Evolutionary conservation across 1,139 yeast genomes (phyloP), one percentile per base, ranked within the genome.

Genomic region (Yueomyces sp.): DNA sequence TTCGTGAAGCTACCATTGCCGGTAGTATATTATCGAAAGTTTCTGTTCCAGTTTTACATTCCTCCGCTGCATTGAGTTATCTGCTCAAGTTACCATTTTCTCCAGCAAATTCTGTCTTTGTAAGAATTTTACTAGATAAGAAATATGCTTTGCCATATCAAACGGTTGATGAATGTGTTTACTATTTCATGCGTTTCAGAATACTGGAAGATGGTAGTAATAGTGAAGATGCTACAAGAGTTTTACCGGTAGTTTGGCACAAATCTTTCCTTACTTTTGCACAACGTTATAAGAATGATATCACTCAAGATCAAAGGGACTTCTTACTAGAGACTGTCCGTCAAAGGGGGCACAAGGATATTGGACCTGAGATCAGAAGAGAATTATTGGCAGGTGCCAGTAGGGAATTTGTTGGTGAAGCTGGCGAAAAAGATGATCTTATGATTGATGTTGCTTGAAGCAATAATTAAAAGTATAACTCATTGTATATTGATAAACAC

Each of bases 131-230:
- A 47, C 70, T 93, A 41, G 97, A 93, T 62, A 91, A 93, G 68
- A 89, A 86, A 63, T 91, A 93, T 57, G 97, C 99, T 1, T 70
- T 91, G 49, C 99, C 98, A 35, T 91, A 87, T 64, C 96, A 89
- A 67, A 93, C 95, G 2, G 78, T 91, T 45, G 98, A 93, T 62
- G 94, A 89, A 49, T 72, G 86, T 50, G 98, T 93, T n/a, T 89
- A 84, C 62, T 94, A 87, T 60, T 91, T 91, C 63, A 82, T 89
- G 83, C 75, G 87, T 53, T 93, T 89, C 65, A 75, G 94, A 68
- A 66, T 70, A 40, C 53, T 72, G 33, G 70, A 68, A 53, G 70
- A 67, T 47, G 66, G 65, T 39, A 64, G 68, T 38, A 64, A 60
- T 41, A 61, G 60, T 38, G 63, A 61, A 32, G 68, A 67, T 39